Conservation (phyloP, 306 rosid species). For the Datisca glomerata region DNA sequence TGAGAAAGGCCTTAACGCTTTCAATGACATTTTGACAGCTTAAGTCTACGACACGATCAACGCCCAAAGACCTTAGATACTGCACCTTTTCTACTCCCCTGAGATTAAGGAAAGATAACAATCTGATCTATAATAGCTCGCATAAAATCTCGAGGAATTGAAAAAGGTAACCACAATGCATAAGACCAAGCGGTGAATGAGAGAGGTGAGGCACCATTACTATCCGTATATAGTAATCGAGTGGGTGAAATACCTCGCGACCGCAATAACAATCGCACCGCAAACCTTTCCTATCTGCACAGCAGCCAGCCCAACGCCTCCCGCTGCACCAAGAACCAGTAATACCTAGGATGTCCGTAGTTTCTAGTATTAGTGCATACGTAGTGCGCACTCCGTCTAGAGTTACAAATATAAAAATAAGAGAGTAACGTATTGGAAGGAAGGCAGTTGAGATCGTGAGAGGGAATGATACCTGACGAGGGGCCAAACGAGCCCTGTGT, state of each 20-base stretch:
- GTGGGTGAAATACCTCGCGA: conserved; percentile 98
- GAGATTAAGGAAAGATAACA: too few relatives aligned
- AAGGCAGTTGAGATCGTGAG: too few relatives aligned
- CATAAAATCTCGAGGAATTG: too few relatives aligned
- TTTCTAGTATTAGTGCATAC: too few relatives aligned
- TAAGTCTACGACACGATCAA: conserved; percentile 89
- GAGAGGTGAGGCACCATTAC: too few relatives aligned
- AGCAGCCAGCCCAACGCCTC: conserved; percentile 93
- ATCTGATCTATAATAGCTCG: too few relatives aligned
- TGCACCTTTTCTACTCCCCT: conserved; percentile 82
- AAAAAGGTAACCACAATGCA: too few relatives aligned
- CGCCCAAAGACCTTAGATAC: conserved; percentile 59
- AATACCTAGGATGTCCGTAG: conserved; percentile 30
- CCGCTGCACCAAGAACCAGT: conserved; percentile 95
- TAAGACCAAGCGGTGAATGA: too few relatives aligned
- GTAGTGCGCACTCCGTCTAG: too few relatives aligned
- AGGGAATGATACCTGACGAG: conserved; percentile 51
- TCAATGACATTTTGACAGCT: conserved; percentile 39
- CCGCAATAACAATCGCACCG: conserved; percentile 85
- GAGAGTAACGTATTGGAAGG: neutral
- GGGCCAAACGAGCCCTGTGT: conserved; percentile 58
- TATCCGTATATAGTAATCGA: too few relatives aligned
- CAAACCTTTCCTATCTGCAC: conserved; percentile 82
- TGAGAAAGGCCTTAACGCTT: conserved; percentile 64
- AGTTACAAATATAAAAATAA: conserved; percentile 3